These are phyloP conservation scores for Arthroderma sp. DNA, from an alignment of 2,329 filamentous ascomycete genomes.

Conservation along the genomic window DNA sequence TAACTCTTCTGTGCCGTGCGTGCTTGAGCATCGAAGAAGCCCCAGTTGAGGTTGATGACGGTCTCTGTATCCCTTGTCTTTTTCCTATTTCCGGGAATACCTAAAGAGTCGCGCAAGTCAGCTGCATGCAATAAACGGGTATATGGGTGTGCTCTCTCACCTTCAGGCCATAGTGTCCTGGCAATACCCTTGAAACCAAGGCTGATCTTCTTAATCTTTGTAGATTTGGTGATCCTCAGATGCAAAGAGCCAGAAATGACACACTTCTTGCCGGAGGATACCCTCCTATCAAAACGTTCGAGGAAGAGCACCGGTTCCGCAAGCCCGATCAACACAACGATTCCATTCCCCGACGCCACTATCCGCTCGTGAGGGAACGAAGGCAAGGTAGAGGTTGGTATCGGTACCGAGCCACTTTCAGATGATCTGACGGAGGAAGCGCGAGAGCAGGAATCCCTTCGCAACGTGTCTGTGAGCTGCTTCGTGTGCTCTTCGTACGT, in stretches of 20 bases:
- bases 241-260: slow-evolving; percentile 76
- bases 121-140: not conserved
- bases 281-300: slow-evolving; percentile 39
- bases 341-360: slow-evolving; percentile 38
- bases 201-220: slow-evolving; percentile 85
- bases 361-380: slow-evolving; percentile 36
- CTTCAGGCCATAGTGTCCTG: slow-evolving; percentile 91
- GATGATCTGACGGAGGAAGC: slow-evolving; percentile 13
- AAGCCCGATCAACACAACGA: slow-evolving; percentile 36
- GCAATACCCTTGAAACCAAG: slow-evolving; percentile 76
- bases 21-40: slow-evolving; percentile 71
- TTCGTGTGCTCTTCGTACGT: slow-evolving; percentile 6
- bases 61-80: slow-evolving; percentile 80
- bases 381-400: slow-evolving; percentile 22
- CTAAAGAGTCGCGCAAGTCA: slow-evolving; percentile 25
- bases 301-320: slow-evolving; percentile 39
- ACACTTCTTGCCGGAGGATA: slow-evolving; percentile 53
- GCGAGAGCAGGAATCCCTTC: slow-evolving; percentile 15
- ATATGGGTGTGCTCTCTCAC: slow-evolving; percentile 25
- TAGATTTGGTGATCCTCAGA: slow-evolving; percentile 70
- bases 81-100: slow-evolving; percentile 59
- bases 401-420: slow-evolving; percentile 17
- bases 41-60: slow-evolving; percentile 76
- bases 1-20: slow-evolving; percentile 48
- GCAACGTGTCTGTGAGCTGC: slow-evolving; percentile 18